Percentiles rank a stretch among this genome's conserved stretches.
These are phyloP conservation scores for Arthrinium puccinioides DNA, from an alignment of 2,329 filamentous ascomycete genomes.

Conservation along the genomic window DNA sequence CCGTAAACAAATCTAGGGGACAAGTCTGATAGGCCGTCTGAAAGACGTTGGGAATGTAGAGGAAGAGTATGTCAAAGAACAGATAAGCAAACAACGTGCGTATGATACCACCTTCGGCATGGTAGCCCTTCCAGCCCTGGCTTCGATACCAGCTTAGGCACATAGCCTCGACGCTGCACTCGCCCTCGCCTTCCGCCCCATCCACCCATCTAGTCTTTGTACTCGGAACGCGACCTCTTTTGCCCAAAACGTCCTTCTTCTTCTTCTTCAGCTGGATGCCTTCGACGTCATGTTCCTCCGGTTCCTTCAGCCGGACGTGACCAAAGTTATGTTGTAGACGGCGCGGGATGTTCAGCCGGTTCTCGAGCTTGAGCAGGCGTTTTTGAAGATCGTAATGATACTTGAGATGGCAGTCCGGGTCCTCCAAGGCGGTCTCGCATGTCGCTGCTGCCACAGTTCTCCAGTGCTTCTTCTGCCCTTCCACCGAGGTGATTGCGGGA, in stretches of 20 bases:
- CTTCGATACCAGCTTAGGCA: slow-evolving; percentile 79
- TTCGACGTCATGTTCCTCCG: slow-evolving; percentile 66
- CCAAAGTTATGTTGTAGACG: slow-evolving; percentile 89
- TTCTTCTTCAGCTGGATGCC: slow-evolving; percentile 70
- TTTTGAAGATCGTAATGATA: slow-evolving; percentile 95
- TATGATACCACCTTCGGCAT: slow-evolving; percentile 84
- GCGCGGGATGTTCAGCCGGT: slow-evolving; percentile 71
- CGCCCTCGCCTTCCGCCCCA: slow-evolving; percentile 56
- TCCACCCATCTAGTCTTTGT: slow-evolving; percentile 87
- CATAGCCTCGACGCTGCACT: slow-evolving; percentile 91
- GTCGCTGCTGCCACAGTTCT: slow-evolving; percentile 68
- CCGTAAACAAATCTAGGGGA: slow-evolving; percentile 85
- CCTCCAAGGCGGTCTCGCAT: slow-evolving; percentile 80
- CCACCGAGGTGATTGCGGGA: slow-evolving; percentile 26
- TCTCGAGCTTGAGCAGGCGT: slow-evolving; percentile 85
- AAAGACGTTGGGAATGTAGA: slow-evolving; percentile 93
- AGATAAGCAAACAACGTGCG: slow-evolving; percentile 87
- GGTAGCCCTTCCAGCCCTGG: slow-evolving; percentile 89
- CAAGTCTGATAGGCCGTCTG: slow-evolving; percentile 93
- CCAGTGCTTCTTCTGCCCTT: slow-evolving; percentile 73
- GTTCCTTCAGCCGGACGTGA: slow-evolving; percentile 71
- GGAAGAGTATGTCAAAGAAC: slow-evolving; percentile 88
- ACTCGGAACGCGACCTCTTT: slow-evolving; percentile 34
- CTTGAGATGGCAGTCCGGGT: slow-evolving; percentile 82
- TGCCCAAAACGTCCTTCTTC: slow-evolving; percentile 38